Conservation (phyloP, 2,329 filamentous ascomycete genomes). For the Pyrenophora tritici-repentis region DNA sequence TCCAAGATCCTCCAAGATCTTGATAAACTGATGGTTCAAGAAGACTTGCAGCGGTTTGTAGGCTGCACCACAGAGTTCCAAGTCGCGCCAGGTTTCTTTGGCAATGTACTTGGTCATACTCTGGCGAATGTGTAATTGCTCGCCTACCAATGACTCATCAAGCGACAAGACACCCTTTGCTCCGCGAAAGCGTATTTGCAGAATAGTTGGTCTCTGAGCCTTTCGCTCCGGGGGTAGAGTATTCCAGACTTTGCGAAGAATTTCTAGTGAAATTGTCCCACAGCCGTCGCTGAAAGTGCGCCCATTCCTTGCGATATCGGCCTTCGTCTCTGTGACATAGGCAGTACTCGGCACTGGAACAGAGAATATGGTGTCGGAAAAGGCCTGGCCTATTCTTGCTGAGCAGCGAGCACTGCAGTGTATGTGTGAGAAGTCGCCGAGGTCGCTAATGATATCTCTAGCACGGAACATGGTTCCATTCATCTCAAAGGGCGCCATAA, state of each 20-base stretch:
- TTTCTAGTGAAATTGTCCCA: conserved; percentile 69
- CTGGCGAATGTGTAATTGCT: conserved; percentile 64
- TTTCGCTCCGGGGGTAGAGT: conserved; percentile 54
- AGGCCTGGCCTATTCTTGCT: conserved; percentile 68
- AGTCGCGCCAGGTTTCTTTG: conserved; percentile 53
- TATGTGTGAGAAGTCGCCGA: conserved; percentile 53
- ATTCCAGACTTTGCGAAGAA: conserved; percentile 65
- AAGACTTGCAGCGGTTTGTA: conserved; percentile 70
- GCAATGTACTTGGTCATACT: conserved; percentile 80
- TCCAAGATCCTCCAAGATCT: conserved; percentile 80
- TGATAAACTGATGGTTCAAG: conserved; percentile 81
- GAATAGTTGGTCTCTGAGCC: conserved; percentile 50
- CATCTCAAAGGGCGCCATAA: conserved; percentile 39
- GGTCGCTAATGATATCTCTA: conserved; percentile 56
- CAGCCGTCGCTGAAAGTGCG: conserved; percentile 80
- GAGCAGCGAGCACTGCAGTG: conserved; percentile 62
- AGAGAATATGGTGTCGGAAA: conserved; percentile 76
- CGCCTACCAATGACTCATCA: conserved; percentile 63
- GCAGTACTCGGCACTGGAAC: conserved; percentile 60
- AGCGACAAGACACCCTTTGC: conserved; percentile 68
- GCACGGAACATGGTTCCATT: conserved; percentile 54
- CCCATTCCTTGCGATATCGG: conserved; percentile 60
- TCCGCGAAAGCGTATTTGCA: conserved; percentile 73
- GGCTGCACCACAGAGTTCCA: conserved; percentile 75
- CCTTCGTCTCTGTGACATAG: conserved; percentile 47